Percentiles rank a stretch among this genome's conserved stretches.
phyloP scores from a whole-genome alignment of 441 rosid genomes.

The Theobroma grandiflorum region DNA sequence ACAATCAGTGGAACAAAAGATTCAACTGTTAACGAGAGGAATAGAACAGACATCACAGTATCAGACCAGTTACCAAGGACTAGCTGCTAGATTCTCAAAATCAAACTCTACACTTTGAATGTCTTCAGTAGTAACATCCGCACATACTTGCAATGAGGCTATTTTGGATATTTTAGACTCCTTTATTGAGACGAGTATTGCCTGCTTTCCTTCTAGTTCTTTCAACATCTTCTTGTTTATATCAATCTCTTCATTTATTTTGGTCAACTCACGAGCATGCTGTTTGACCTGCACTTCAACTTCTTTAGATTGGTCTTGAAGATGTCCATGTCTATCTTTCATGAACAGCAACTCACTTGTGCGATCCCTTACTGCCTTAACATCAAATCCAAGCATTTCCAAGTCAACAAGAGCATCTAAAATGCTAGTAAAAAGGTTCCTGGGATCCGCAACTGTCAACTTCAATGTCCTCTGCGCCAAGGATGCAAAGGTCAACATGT shows the following conservation, averaged over 20 bases:
- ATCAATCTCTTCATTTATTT: neutral
- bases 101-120: neutral
- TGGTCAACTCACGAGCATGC: neutral
- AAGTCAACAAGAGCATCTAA: conserved; percentile 11
- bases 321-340: neutral
- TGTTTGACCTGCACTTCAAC: neutral
- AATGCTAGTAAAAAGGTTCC: neutral
- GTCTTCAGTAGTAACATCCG: neutral
- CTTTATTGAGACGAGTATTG: neutral
- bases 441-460: conserved; percentile 5
- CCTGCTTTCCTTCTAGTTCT: neutral
- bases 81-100: neutral
- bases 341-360: neutral
- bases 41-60: neutral
- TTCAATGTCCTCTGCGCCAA: neutral
- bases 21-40: neutral
- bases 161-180: neutral
- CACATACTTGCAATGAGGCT: neutral
- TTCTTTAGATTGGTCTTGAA: neutral
- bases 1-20: neutral
- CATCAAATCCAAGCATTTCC: neutral
- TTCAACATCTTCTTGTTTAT: neutral
- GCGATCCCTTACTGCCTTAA: neutral
- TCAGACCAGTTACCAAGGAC: neutral
- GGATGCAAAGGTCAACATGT: neutral